Evolutionary conservation across 495 filamentous ascomycete species (phyloP).

Genomic region (Penicillium nucicola): DNA sequence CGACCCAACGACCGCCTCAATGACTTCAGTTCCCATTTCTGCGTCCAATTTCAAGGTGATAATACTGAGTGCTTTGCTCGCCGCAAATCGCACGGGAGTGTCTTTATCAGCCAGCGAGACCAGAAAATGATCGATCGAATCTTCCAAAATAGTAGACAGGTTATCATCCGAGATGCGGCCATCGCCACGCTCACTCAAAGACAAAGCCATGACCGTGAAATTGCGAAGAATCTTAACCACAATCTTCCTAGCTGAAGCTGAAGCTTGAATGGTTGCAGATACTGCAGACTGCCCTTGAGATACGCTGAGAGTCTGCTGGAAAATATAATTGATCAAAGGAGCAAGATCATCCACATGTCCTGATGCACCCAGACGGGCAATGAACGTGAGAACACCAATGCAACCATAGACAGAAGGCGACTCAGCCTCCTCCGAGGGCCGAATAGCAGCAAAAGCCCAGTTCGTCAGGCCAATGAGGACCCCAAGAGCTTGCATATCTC

Average conservation of each 20-base stretch:
- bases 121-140: conserved; percentile 71
- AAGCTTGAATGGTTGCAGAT: conserved; percentile 53
- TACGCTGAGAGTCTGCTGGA: conserved; percentile 44
- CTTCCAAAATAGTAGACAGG: conserved; percentile 47
- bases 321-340: conserved; percentile 47
- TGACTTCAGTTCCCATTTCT: conserved; percentile 78
- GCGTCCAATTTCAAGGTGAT: conserved; percentile 73
- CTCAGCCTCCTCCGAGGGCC: conserved; percentile 28
- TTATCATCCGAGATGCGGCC: conserved; percentile 33
- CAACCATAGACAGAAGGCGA: conserved; percentile 52
- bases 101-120: conserved; percentile 71
- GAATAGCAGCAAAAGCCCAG: conserved; percentile 63
- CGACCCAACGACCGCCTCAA: conserved; percentile 75
- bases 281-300: conserved; percentile 33
- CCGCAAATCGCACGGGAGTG: conserved; percentile 82
- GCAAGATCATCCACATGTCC: conserved; percentile 52
- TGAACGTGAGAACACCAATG: conserved; percentile 74
- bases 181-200: conserved; percentile 39
- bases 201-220: conserved; percentile 60
- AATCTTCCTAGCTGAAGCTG: conserved; percentile 73
- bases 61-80: conserved; percentile 88
- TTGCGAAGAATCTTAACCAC: conserved; percentile 80
- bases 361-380: conserved; percentile 66
- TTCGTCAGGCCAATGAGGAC: conserved; percentile 61
- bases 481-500: conserved; percentile 80